These are phyloP conservation scores for Chlorella sp. DNA, from an alignment of 139 green algal species.

Conservation along the genomic window DNA sequence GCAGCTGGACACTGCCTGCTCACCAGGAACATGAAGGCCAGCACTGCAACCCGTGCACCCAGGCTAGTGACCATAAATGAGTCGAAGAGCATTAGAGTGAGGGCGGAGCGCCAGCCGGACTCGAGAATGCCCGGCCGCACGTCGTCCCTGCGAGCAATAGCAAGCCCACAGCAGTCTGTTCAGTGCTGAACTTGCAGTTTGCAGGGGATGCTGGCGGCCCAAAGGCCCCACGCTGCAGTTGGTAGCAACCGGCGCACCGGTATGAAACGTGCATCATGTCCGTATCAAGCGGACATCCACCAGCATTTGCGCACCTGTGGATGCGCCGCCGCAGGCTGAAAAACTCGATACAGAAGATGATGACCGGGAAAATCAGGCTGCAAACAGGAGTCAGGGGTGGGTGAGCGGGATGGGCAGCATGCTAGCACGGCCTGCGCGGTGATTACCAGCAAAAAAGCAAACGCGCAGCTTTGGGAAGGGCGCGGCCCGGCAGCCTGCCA, in stretches of 20 bases:
- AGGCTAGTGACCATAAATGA: conserved; percentile 7
- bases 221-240: no score
- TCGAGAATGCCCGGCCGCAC: background rate
- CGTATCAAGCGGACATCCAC: background rate
- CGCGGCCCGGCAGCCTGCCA: no score
- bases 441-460: no score
- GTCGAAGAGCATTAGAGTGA: conserved; percentile 19
- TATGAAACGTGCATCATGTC: background rate
- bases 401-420: no score
- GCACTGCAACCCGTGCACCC: background rate
- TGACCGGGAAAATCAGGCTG: background rate
- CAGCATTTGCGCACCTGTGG: background rate
- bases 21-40: conserved; percentile 13
- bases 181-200: no score
- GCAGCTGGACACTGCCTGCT: no score
- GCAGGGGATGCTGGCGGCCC: no score
- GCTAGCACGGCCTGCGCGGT: no score
- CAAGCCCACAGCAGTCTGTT: no score
- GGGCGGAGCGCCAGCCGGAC: background rate
- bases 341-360: conserved; percentile 15
- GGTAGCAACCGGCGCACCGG: background rate
- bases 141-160: conserved; percentile 14
- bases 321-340: conserved; percentile 1
- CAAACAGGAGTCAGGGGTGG: no score
- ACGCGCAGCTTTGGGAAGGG: no score